Evolutionary conservation across 495 filamentous ascomycete species (phyloP), one percentile per base, ranked within the genome.

Genomic region (Mytilinidion resinicola): DNA sequence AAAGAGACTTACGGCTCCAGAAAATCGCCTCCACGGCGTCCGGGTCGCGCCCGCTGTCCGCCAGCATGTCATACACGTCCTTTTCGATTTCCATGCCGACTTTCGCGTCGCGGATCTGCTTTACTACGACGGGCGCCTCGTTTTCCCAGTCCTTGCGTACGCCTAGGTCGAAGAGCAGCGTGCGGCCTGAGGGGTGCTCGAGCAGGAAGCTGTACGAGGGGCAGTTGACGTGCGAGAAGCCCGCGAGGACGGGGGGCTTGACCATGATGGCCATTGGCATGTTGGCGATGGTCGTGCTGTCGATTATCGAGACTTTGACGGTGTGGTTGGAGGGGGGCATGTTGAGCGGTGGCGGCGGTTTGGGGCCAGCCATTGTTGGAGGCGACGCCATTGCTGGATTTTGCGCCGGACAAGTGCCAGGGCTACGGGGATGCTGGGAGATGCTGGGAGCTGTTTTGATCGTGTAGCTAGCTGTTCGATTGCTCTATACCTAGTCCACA

Each of bases 81-180:
- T 73, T 70, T 4, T 62, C 33, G 9, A 71, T 38, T 8, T 53
- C 63, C 20, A 70, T 64, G 38, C 59, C 67, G 49, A 68, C 62
- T 15, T 54, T 52, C 17, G 46, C 15, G 12, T 49, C 14, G 15
- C 25, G 21, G 14, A 25, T 25, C 21, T 8, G 5, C 10, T n/a
- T 25, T 1, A 66, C 39, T 0, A 79, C 36, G 0, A 43, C 14
- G 0, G 79, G 73, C 0, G 76, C 63, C 42, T 73, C 65, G 9
- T 76, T 78, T 46, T 67, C 51, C 65, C 64, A 75, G 60, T 83
- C 78, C 57, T 81, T 80, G 25, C 75, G 74, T 4, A 80, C 65
- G 33, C 82, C 83, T 0, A 85, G 75, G 62, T 86, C 83, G 60
- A 82, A 85, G 12, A 86, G 60, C 6, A 83, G 21, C 7, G 75